Evolutionary conservation across 2,329 filamentous ascomycete genomes (phyloP).

Genomic region (Curvularia verruculosa): DNA sequence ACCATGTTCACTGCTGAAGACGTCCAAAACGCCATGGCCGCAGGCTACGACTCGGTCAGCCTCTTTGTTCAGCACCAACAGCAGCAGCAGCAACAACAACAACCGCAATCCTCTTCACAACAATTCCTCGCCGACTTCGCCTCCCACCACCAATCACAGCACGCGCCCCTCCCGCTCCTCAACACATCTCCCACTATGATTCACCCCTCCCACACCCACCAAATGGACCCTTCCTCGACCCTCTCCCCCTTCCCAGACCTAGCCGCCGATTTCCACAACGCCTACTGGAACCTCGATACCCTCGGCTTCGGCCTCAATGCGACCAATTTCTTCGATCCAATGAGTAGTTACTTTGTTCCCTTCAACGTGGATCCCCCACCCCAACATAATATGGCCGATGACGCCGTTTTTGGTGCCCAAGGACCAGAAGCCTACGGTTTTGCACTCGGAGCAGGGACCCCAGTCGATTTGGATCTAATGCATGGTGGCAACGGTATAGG

Average conservation of each 20-base stretch:
- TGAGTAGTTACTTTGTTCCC: constrained; percentile 86
- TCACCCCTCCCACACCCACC: constrained; percentile 38
- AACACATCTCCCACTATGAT: constrained; percentile 40
- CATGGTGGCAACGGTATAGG: constrained; percentile 6
- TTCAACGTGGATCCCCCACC: constrained; percentile 84
- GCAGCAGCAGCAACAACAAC: constrained; percentile 22
- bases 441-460: constrained; percentile 17
- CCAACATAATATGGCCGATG: constrained; percentile 41
- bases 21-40: constrained; percentile 33
- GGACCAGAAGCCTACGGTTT: constrained; percentile 21
- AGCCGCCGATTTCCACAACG: constrained; percentile 37
- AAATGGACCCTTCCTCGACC: constrained; percentile 27
- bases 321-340: constrained; percentile 49
- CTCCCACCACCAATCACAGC: constrained; percentile 45
- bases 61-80: constrained; percentile 37
- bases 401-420: constrained; percentile 36
- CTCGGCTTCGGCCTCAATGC: constrained; percentile 32
- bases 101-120: constrained; percentile 33
- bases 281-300: constrained; percentile 46
- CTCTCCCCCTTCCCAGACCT: constrained; percentile 44
- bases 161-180: constrained; percentile 49
- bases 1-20: constrained; percentile 41
- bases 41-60: constrained; percentile 35
- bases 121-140: constrained; percentile 55
- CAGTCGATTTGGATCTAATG: constrained; percentile 21